phyloP scores from a whole-genome alignment of 1,139 yeast species.

The Entelexis sorbosivorans region DNA sequence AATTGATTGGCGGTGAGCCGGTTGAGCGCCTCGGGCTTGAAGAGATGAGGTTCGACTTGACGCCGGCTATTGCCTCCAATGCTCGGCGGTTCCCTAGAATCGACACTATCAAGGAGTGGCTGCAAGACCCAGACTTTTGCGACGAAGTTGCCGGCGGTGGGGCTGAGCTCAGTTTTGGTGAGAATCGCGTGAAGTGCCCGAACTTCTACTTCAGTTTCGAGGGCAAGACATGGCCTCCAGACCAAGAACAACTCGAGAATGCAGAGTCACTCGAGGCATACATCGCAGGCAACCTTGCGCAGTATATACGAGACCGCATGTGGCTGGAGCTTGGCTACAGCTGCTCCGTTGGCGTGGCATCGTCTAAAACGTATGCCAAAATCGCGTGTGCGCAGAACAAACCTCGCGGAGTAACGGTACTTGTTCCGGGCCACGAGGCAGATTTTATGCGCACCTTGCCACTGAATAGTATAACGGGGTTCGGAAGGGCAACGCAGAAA shows the following conservation, averaged over 20 bases:
- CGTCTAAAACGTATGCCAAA: conserved; percentile 29
- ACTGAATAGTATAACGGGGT: conserved; percentile 27
- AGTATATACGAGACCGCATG: conserved; percentile 26
- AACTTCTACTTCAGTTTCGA: conserved; percentile 28
- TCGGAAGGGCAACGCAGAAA: conserved; percentile 24
- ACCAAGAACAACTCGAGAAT: conserved; percentile 7
- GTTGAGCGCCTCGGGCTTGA: conserved; percentile 34
- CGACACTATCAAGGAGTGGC: conserved; percentile 13
- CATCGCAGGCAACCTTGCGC: conserved; percentile 29
- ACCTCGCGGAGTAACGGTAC: conserved; percentile 29
- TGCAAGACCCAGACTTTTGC: conserved; percentile 16
- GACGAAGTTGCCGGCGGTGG: conserved; percentile 21
- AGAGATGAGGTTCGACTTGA: conserved; percentile 31
- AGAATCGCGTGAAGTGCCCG: conserved; percentile 22
- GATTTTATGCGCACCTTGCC: conserved; percentile 24
- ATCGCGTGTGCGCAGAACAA: conserved; percentile 29
- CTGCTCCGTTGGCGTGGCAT: conserved; percentile 31
- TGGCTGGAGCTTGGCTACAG: conserved; percentile 27
- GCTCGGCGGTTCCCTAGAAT: conserved; percentile 17
- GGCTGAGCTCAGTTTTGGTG: neutral
- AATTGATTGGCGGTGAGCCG: conserved; percentile 23
- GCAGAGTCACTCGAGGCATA: conserved; percentile 19
- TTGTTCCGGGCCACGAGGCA: conserved; percentile 25
- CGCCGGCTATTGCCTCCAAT: conserved; percentile 24
- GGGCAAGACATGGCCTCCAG: conserved; percentile 25